Base-by-base conservation (phyloP, 2,329 filamentous ascomycete species). In the Aspergillus candidus region DNA sequence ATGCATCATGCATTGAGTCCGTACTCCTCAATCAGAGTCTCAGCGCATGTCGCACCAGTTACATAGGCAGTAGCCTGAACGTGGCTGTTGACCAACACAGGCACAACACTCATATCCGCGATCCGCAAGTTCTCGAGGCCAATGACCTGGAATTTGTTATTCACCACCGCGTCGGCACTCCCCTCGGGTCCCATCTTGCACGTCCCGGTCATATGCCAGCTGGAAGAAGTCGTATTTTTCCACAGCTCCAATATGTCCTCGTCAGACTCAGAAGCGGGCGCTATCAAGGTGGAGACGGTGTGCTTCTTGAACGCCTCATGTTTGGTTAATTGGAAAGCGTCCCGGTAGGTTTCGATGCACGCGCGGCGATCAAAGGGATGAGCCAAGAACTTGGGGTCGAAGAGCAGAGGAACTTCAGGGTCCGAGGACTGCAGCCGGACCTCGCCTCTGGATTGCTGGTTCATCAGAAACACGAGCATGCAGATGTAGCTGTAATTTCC, bases 181-280 rank as follows among this genome's bases (percentile, higher is more conserved):
- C 57, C 67, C 0, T 44, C 32, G 48, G 62, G 70, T 0, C 78
- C 79, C 78, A 83, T 83, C 56, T 73, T 74, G 6, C 69, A 70
- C 0, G 79, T 83, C 0, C 76, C 74, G 1, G 68, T 76, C 72
- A 73, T 79, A 57, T 76, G 78, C 74, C 71, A 80, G 44, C 65
- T 75, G 2, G 70, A 75, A 27, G 59, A 66, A 13, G 69, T 62
- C 17, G 60, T 72, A 22, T 71, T 58, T 41, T 60, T 64, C 70
- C 70, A 78, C 51, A 70, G 66, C 12, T 68, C 67, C 18, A 70
- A 47, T 11, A 83, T 64, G 45, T 81, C 77, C 40, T 78, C 76
- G 22, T 81, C 78, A 0, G 68, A 71, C 0, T 72, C 69, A 11
- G 70, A 70, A 11, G 65, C 53, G 0, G 78, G 76, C 1, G 60